These are phyloP conservation scores for Neofusicoccum parvum DNA, from an alignment of 2,329 filamentous ascomycete species.

Conservation along the genomic window DNA sequence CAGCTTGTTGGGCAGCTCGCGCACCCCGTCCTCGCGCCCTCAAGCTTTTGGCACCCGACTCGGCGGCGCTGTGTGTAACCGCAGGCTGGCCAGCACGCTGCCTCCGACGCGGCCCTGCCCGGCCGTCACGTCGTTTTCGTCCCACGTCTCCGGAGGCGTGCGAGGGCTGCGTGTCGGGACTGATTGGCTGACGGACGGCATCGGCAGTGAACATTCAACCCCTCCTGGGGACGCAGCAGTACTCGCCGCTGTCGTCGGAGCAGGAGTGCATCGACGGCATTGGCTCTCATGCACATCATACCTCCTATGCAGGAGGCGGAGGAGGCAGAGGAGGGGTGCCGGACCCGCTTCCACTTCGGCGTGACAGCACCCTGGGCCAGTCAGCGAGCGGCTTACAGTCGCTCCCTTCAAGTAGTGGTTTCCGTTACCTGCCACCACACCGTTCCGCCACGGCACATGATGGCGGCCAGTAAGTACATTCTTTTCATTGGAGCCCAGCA, in stretches of 20 bases:
- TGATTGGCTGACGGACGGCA: conserved; percentile 46
- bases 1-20: conserved; percentile 9
- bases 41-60: conserved; percentile 32
- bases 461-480: conserved; percentile 54
- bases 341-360: conserved; percentile 53
- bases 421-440: conserved; percentile 53
- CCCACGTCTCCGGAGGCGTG: conserved; percentile 38
- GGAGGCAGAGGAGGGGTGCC: conserved; percentile 37
- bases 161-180: conserved; percentile 27
- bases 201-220: conserved; percentile 45
- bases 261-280: conserved; percentile 50
- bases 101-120: neutral
- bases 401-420: conserved; percentile 50
- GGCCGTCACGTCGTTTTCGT: conserved; percentile 34
- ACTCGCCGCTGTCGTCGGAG: conserved; percentile 43
- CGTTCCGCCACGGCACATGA: conserved; percentile 53
- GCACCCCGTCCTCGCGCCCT: conserved; percentile 3
- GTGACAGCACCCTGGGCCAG: conserved; percentile 53
- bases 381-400: conserved; percentile 47
- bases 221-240: conserved; percentile 46
- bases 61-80: conserved; percentile 39
- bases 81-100: conserved; percentile 32
- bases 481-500: conserved; percentile 40
- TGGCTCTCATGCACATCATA: conserved; percentile 49
- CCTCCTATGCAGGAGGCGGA: conserved; percentile 41